phyloP scores from a whole-genome alignment of 106 monocot genomes.

The Dioscorea alata region DNA sequence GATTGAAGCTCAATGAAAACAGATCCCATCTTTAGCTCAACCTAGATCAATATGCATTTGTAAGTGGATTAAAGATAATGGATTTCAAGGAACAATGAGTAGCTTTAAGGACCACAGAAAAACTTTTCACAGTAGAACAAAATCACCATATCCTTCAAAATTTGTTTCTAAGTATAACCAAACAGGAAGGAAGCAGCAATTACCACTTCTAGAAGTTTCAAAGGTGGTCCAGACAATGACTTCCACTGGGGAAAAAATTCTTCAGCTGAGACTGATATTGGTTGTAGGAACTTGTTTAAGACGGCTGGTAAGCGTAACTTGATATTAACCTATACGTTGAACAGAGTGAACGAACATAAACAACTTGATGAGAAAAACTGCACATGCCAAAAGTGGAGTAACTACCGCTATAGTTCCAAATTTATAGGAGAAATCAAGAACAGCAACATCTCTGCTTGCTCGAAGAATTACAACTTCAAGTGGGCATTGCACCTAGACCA shows the following conservation, averaged over 20 bases:
- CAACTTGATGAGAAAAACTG: too few species aligned
- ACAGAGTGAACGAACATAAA: not conserved
- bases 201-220: conserved; percentile 99
- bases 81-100: too few species aligned
- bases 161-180: too few species aligned
- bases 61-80: too few species aligned
- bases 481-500: conserved; percentile 87
- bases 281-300: conserved; percentile 88
- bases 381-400: too few species aligned
- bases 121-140: too few species aligned
- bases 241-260: conserved; percentile 98
- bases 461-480: conserved; percentile 84
- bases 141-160: too few species aligned
- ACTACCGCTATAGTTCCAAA: conserved; percentile 64
- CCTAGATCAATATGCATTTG: too few species aligned
- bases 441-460: conserved; percentile 88
- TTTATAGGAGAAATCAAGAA: conserved; percentile 90
- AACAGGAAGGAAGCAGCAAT: conserved; percentile 1
- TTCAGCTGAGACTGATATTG: conserved; percentile 62
- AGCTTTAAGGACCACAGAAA: too few species aligned
- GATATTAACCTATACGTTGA: conserved; percentile 56
- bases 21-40: too few species aligned
- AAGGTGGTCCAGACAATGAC: conserved; percentile 75
- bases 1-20: too few species aligned
- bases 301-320: conserved; percentile 82